Percentiles rank a stretch among this genome's conserved stretches.
These are phyloP conservation scores for Amphirosellinia nigrospora DNA, from an alignment of 495 filamentous ascomycete genomes.

Conservation along the genomic window DNA sequence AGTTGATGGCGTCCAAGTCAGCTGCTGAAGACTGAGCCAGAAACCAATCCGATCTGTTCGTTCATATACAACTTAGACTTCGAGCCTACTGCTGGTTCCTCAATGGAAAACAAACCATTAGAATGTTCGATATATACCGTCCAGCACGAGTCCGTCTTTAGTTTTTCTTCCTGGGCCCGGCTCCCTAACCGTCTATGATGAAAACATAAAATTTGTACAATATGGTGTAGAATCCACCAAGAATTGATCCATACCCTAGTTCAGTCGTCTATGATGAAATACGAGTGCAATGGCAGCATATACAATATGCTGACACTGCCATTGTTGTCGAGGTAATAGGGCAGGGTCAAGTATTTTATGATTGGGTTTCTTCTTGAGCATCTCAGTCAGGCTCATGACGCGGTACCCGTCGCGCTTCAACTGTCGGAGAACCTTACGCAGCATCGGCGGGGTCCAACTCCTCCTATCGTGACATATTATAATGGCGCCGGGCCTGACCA, in stretches of 20 bases:
- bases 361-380: conserved; percentile 54
- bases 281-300: background rate
- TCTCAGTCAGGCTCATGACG: conserved; percentile 68
- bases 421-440: conserved; percentile 71
- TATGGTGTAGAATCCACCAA: background rate
- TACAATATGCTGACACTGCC: too few species aligned
- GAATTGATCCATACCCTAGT: background rate
- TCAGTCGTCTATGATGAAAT: background rate
- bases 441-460: conserved; percentile 78
- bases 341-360: background rate
- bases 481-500: conserved; percentile 75
- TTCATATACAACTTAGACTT: background rate
- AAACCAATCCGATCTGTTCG: background rate
- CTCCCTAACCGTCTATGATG: background rate
- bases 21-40: background rate
- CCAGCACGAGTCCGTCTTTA: background rate
- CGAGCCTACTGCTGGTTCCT: background rate
- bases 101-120: background rate
- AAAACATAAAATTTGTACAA: background rate
- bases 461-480: conserved; percentile 85
- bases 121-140: background rate
- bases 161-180: background rate
- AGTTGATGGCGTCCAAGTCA: background rate
- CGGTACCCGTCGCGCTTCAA: conserved; percentile 70
- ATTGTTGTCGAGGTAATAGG: background rate